Evolutionary conservation across 1,139 yeast species (phyloP), one percentile per base, ranked within the genome.

Genomic region (Geotrichum bryndzae): DNA sequence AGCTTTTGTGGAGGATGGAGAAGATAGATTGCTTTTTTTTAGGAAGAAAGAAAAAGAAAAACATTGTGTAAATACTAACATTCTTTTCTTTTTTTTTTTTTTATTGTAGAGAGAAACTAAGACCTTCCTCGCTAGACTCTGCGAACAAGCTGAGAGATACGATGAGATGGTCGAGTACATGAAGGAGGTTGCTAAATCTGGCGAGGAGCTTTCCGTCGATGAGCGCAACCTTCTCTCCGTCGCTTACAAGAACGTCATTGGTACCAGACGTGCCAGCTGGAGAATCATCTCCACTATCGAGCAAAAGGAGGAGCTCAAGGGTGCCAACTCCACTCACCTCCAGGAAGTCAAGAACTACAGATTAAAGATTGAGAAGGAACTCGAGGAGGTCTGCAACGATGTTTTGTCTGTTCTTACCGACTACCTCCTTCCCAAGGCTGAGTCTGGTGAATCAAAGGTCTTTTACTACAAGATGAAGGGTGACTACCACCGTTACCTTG

Each of bases 201-300:
- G 97, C 67, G 92, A 90, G 79, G 98, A 94, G 78, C 83, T 94
- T 72, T 87, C 96, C 51, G 97, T 94, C 69, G 99, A 94, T 80
- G 99, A 94, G 82, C 92, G 99, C 80, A 94, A 94, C 80, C 84
- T 94, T 73, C 84, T 94, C 73, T 90, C 97, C 50, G 97, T 94
- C 70, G 99, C 99, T 68, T 94, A 92, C 83, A 94, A 94, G 80
- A 94, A 94, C 75, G 99, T 94, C 65, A 92, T 94, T 79, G 99
- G 99, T 73, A 97, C 98, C 64, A 92, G 98, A 76, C 92, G 99
- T 81, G 98, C 99, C 65, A 90, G 97, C 56, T 94, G 99, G 99
- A 88, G 98, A 85, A 92, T 92, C 76, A 97, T 92, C 63, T 90
- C 97, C 58, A 90, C 97, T 56, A 92, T 92, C 73, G 98, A 92